A percentile compares a stretch with the other conserved stretches of the same genome.
Evolutionary conservation across 768 basidiomycete species (phyloP).

Genomic region (Nidula microcarpa): DNA sequence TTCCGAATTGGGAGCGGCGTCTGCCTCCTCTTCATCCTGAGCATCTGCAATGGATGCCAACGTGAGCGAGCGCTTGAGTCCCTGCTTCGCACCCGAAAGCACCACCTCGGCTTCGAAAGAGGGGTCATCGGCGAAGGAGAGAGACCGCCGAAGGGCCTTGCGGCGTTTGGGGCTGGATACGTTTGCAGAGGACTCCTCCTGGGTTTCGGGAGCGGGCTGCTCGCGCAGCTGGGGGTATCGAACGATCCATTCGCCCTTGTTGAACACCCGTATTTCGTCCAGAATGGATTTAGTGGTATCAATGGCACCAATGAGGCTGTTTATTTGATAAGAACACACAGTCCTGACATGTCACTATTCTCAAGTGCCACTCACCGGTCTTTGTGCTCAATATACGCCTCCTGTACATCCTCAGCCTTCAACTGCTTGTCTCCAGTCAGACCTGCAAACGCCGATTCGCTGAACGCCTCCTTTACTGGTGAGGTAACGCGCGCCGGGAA

Average conservation of each 20-base stretch:
- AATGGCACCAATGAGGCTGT: constrained; percentile 75
- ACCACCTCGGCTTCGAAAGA: constrained; percentile 62
- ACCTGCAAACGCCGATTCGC: constrained; percentile 22
- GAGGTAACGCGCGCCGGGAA: constrained; percentile 30
- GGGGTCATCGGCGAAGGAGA: constrained; percentile 87
- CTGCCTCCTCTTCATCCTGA: constrained; percentile 28
- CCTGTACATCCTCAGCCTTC: constrained; percentile 71
- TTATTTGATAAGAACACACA: constrained; percentile 4
- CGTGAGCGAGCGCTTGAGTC: constrained; percentile 57
- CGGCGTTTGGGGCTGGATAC: constrained; percentile 26
- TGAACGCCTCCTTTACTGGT: constrained; percentile 26
- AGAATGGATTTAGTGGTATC: constrained; percentile 69
- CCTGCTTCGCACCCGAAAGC: constrained; percentile 43
- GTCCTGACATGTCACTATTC: not conserved
- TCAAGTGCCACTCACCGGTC: constrained; percentile 53
- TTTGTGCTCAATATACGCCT: constrained; percentile 71
- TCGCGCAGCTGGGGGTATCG: constrained; percentile 78
- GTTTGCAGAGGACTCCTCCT: constrained; percentile 17
- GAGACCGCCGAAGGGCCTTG: constrained; percentile 53
- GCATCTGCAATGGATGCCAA: constrained; percentile 48
- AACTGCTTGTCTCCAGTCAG: constrained; percentile 38
- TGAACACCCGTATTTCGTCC: constrained; percentile 71
- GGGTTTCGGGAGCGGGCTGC: constrained; percentile 22
- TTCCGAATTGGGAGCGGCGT: constrained; percentile 18
- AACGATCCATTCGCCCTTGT: constrained; percentile 83